A percentile compares a stretch with the other conserved stretches of the same genome.
phyloP scores from a whole-genome alignment of 2,329 filamentous ascomycete species.

The Emericellopsis cladophorae region DNA sequence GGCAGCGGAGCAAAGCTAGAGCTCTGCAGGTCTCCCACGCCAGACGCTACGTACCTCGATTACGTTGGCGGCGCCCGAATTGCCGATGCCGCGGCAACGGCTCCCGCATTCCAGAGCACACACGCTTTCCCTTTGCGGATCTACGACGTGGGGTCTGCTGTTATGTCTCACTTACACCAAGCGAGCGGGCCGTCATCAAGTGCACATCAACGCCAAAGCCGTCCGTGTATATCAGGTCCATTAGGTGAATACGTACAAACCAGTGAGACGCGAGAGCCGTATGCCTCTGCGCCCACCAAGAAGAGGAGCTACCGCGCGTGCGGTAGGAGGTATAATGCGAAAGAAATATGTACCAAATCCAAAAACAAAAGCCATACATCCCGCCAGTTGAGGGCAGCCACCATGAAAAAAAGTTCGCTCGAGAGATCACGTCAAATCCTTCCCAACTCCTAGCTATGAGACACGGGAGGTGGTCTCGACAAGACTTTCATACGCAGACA shows the following conservation, averaged over 20 bases:
- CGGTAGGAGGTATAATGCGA: conserved; percentile 3
- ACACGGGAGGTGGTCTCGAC: not conserved
- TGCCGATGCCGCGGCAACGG: not conserved
- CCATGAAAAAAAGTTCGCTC: not conserved
- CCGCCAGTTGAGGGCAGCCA: not conserved
- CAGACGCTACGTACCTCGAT: not conserved
- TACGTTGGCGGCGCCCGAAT: not conserved
- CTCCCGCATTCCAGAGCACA: not conserved
- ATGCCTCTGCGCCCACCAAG: not conserved
- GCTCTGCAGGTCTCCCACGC: too few species aligned
- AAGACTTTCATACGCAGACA: not conserved
- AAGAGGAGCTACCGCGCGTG: conserved; percentile 2
- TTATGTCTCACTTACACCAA: not conserved
- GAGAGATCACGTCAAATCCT: too few species aligned
- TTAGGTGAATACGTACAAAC: conserved; percentile 13
- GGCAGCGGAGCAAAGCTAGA: too few species aligned
- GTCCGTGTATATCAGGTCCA: conserved; percentile 19
- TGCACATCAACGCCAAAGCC: conserved; percentile 6
- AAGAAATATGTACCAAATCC: conserved; percentile 3
- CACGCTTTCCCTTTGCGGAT: not conserved
- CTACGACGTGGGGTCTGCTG: not conserved
- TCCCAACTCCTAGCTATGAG: too few species aligned
- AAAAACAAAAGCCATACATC: not conserved
- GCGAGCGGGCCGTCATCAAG: too few species aligned
- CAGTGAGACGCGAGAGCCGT: not conserved